phyloP scores from a whole-genome alignment of 495 filamentous ascomycete species.

The Daldinia caldariorum region DNA sequence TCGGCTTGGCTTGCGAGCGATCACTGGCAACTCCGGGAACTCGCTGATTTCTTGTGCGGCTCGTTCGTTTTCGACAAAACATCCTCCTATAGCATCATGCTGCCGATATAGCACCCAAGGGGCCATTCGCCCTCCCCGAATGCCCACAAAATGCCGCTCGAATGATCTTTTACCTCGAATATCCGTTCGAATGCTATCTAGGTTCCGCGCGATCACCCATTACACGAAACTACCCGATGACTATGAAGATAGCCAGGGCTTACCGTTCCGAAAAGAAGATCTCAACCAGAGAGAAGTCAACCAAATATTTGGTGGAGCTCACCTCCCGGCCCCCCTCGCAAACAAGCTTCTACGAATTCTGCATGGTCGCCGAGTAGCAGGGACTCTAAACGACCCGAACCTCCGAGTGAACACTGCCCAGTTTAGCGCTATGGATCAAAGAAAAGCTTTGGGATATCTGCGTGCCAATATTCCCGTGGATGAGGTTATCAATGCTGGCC shows the following conservation, averaged over 20 bases:
- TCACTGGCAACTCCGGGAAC: constrained; percentile 39
- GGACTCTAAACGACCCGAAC: constrained; percentile 71
- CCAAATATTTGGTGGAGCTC: constrained; percentile 69
- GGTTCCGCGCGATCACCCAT: constrained; percentile 47
- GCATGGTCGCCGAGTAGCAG: constrained; percentile 77
- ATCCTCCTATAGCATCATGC: constrained; percentile 26
- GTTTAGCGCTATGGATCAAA: constrained; percentile 48
- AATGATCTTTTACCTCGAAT: constrained; percentile 33
- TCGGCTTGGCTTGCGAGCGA: constrained; percentile 44
- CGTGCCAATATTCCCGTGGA: constrained; percentile 75
- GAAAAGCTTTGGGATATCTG: constrained; percentile 72
- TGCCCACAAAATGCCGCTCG: constrained; percentile 1
- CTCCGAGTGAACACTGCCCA: constrained; percentile 45
- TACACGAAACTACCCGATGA: constrained; percentile 58
- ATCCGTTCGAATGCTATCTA: constrained; percentile 45
- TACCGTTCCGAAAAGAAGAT: constrained; percentile 57
- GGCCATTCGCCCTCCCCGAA: constrained; percentile 15
- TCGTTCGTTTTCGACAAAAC: constrained; percentile 39
- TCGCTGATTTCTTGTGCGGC: constrained; percentile 18
- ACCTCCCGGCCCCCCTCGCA: constrained; percentile 60
- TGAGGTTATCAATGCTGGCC: constrained; percentile 69
- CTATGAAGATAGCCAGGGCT: constrained; percentile 58
- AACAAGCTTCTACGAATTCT: constrained; percentile 74
- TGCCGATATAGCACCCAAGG: constrained; percentile 35
- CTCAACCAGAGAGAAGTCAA: constrained; percentile 66